Base-by-base conservation (phyloP, 345 rosid species). In the Melaleuca alternifolia region DNA sequence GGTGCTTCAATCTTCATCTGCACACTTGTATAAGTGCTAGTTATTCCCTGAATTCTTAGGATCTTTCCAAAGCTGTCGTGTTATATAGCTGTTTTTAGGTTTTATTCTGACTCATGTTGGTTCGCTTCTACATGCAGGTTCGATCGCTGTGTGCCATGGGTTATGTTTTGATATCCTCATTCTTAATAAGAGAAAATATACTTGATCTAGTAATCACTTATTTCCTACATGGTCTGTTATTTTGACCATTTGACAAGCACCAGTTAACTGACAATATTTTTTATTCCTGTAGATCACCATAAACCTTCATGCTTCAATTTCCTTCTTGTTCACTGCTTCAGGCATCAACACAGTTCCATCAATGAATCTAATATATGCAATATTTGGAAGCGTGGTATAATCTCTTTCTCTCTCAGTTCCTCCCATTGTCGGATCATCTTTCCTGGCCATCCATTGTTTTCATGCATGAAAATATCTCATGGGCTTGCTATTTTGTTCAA, bases 151-250 rank as follows among this genome's bases (percentile, higher is more conserved):
- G 99, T 83, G 94, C 94, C 18, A 88, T 95, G 91, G 98, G 98
- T 85, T 96, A 97, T 91, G 95, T 97, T 88, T 87, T 95, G 50
- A 92, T 95, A 88, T 90, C 98, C 83, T 97, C 98, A 21, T 97
- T 97, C 93, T 91, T 97, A 85, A 96, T 96, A 92, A 92, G 95
- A 91, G 99, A 97, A 89, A 97, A 96, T 88, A 96, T 97, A 88
- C 94, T 96, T 50, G 97, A 93, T 85, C 90, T 97, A 95, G 98
- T 97, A 93, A 86, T 37, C 54, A 30, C 57, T 48, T 26, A 46
- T 86, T 51, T n/a, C 82, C 62, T 53, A 21, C 57, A 26, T 37
- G 12, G 33, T 71, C 21, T 28, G 50, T 15, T 62, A 26, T 57
- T 50, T 50, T 0, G 23, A 61, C 53, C 21, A 65, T 7, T 50